Evolutionary conservation across 2,329 filamentous ascomycete genomes (phyloP).

Genomic region (Fusarium virguliforme): DNA sequence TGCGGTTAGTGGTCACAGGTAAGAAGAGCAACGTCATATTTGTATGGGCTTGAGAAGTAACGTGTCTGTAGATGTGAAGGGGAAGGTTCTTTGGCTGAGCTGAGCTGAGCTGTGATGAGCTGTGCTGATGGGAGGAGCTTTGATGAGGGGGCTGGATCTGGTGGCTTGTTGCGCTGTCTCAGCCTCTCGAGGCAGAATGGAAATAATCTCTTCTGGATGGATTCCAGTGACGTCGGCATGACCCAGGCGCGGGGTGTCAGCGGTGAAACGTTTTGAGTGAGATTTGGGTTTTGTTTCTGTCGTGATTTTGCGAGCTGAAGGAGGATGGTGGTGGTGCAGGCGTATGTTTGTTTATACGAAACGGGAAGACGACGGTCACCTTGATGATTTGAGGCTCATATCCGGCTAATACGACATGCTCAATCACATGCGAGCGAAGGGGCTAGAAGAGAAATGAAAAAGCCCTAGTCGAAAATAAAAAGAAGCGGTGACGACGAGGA

Average conservation of each 20-base stretch:
- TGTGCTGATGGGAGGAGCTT: conserved; percentile 11
- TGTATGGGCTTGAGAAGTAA: conserved; percentile 6
- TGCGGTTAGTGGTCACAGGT: conserved; percentile 7
- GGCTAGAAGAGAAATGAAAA: conserved; percentile 11
- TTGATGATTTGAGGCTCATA: conserved; percentile 9
- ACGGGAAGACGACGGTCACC: neutral
- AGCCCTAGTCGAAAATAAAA: conserved; percentile 9
- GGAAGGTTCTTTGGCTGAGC: neutral
- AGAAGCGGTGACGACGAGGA: conserved; percentile 25
- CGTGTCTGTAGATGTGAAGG: neutral
- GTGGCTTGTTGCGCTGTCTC: conserved; percentile 39
- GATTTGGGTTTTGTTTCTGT: neutral
- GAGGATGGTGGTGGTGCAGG: neutral
- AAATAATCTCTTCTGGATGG: conserved; percentile 7
- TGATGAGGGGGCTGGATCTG: conserved; percentile 18
- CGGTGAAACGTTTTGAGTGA: conserved; percentile 6
- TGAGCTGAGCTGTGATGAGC: neutral
- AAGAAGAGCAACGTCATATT: conserved; percentile 7
- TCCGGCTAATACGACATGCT: neutral
- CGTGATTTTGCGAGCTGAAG: conserved; percentile 5
- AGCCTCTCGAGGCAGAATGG: conserved; percentile 27
- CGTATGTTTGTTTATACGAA: conserved; percentile 6
- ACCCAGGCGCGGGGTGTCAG: conserved; percentile 14
- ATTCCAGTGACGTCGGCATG: conserved; percentile 39
- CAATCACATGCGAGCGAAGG: conserved; percentile 12